Evolutionary conservation across 257 asterid species (phyloP).

Genomic region (Mitragyna speciosa): DNA sequence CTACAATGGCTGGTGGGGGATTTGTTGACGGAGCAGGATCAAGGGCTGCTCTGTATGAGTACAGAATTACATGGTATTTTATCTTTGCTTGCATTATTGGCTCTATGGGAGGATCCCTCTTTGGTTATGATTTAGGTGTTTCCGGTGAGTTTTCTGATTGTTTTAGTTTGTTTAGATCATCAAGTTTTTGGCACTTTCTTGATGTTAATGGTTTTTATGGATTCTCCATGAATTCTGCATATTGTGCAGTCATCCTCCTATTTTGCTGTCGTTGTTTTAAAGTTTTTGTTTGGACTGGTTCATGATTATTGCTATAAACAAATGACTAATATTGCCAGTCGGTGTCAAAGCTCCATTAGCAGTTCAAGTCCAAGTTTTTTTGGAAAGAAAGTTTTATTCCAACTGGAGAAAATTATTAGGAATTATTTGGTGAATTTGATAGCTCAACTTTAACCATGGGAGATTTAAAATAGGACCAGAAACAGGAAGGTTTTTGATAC

Average conservation of each 20-base stretch:
- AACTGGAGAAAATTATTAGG: background rate
- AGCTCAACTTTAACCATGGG: background rate
- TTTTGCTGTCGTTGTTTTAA: background rate
- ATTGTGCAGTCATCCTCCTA: background rate
- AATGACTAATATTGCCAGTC: background rate
- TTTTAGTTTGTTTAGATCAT: background rate
- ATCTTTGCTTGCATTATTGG: conserved; percentile 75
- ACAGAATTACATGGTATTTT: conserved; percentile 64
- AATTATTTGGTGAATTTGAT: background rate
- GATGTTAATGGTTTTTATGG: background rate
- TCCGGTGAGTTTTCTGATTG: conserved; percentile 49
- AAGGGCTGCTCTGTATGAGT: conserved; percentile 73
- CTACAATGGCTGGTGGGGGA: conserved; percentile 69
- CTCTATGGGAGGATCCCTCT: conserved; percentile 80
- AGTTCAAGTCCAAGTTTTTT: background rate
- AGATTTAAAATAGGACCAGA: background rate
- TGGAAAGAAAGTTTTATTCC: background rate
- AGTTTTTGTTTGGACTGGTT: background rate
- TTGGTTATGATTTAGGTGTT: conserved; percentile 92
- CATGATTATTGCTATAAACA: background rate
- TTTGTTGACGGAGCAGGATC: conserved; percentile 41
- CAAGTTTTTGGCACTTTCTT: background rate
- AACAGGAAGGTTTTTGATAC: background rate
- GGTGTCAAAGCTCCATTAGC: background rate
- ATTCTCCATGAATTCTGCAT: background rate